Evolutionary conservation across 2,329 filamentous ascomycete genomes (phyloP).

Genomic region (Paecilomyces variotii): DNA sequence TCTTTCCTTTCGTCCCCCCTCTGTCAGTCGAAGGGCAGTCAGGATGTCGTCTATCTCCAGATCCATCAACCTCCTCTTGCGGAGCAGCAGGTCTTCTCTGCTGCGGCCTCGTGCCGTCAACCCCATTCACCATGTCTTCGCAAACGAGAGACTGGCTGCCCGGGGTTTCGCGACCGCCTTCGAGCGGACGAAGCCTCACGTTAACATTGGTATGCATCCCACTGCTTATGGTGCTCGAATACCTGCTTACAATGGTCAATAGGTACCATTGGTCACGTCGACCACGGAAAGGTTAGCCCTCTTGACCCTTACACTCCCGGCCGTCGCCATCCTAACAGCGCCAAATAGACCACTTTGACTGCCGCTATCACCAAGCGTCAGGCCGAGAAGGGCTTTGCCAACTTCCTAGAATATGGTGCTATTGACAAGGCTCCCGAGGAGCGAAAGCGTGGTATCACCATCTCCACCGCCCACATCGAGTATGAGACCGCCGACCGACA

Average conservation of each 20-base stretch:
- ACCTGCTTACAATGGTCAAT: constrained; percentile 2
- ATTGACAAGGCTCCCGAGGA: constrained; percentile 99
- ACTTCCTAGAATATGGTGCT: constrained; percentile 91
- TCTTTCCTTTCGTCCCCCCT: constrained; percentile 15
- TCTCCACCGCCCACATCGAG: constrained; percentile 96
- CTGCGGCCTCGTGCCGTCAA: constrained; percentile 60
- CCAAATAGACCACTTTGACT: constrained; percentile 79
- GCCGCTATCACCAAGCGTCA: constrained; percentile 98
- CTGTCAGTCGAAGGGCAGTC: constrained; percentile 27
- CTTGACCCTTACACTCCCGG: constrained; percentile 3
- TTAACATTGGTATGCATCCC: constrained; percentile 74
- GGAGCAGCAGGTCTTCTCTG: constrained; percentile 70
- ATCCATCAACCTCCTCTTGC: constrained; percentile 68
- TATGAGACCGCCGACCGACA: constrained; percentile 90
- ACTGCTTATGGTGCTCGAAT: background rate
- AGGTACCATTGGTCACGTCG: constrained; percentile 98
- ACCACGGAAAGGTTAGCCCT: constrained; percentile 85
- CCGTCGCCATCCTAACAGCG: constrained; percentile 8
- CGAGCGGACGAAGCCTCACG: constrained; percentile 90
- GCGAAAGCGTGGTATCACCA: constrained; percentile 99
- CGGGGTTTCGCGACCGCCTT: constrained; percentile 59
- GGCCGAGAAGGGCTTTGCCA: constrained; percentile 86
- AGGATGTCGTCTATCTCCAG: constrained; percentile 77
- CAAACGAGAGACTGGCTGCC: constrained; percentile 35
- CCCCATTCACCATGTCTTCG: constrained; percentile 59